Percentiles rank a stretch among this genome's conserved stretches.
phyloP scores from a whole-genome alignment of 2,329 filamentous ascomycete species.

The Hypocrella siamensis region DNA sequence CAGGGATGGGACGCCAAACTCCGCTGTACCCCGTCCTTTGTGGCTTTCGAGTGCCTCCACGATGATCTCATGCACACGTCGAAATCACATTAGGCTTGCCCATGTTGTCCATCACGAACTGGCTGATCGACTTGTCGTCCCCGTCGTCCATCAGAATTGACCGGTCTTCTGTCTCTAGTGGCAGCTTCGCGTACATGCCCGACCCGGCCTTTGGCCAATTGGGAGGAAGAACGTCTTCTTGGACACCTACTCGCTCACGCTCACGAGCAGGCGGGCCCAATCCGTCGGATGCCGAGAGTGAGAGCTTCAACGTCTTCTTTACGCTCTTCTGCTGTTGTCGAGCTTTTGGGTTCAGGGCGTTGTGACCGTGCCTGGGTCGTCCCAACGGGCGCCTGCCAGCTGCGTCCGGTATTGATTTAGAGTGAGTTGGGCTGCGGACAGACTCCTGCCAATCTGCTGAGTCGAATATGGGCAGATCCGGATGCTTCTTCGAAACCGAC shows the following conservation, averaged over 20 bases:
- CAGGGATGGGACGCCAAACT: too few species aligned
- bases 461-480: conserved; percentile 25
- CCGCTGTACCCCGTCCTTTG: too few species aligned
- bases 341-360: conserved; percentile 11
- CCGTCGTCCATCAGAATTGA: conserved; percentile 20
- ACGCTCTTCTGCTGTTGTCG: conserved; percentile 15
- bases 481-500: conserved; percentile 25
- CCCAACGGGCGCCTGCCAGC: conserved; percentile 6
- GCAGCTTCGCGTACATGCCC: conserved; percentile 22
- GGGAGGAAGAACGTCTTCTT: conserved; percentile 17
- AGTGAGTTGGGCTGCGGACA: conserved; percentile 2
- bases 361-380: conserved; percentile 15
- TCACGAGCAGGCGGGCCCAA: conserved; percentile 13
- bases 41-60: too few species aligned
- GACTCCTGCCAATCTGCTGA: conserved; percentile 22
- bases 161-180: conserved; percentile 21
- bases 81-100: conserved; percentile 20
- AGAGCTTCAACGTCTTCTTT: conserved; percentile 17
- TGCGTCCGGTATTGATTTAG: background rate
- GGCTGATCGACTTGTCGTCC: conserved; percentile 26
- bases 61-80: conserved; percentile 13
- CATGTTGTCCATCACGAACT: conserved; percentile 22
- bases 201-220: conserved; percentile 24
- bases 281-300: conserved; percentile 11
- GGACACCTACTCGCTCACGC: conserved; percentile 7